Base-by-base conservation (phyloP, 345 rosid genomes). In the Jatropha curcas region DNA sequence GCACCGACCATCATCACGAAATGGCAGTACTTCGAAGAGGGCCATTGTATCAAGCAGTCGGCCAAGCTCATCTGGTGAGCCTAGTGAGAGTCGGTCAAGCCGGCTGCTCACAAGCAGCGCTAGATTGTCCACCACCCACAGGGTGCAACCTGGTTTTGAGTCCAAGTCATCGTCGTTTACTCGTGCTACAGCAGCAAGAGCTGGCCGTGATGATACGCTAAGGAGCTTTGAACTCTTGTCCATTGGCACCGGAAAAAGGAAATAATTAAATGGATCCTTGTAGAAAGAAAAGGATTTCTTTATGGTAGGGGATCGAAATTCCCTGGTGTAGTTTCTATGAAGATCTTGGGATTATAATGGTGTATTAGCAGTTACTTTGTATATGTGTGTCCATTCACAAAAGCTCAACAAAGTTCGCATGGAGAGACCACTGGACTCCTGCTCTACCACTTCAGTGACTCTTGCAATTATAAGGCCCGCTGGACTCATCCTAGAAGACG, bases 31-130 rank as follows among this genome's bases (percentile, higher is more conserved):
- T 41, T 86, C 97, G 52, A 92, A 88, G 84, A 89, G 89, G 77
- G 93, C 88, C 56, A 77, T 90, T 0, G 24, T 80, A 50, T 81
- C 90, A 60, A 77, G 85, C 84, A 88, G 87, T 79, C 75, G 88
- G 56, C 94, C 90, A 14, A 80, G 85, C 83, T 87, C 96, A 37
- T 92, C 94, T 17, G 96, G 88, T 24, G 98, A 89, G 76, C 94
- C 88, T 11, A 85, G 81, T 51, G 94, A 92, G 57, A 86, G 66
- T 70, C 80, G 94, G 19, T 79, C 96, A 57, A 86, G 84, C 83
- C 83, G 96, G 70, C 67, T 89, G 73, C 67, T 88, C 64, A 83
- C 96, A 31, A 85, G 90, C 85, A 86, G 87, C 68, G 85, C 84
- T 68, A 89, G 88, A 57, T 76, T 80, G 10, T 81, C 90, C 17